A percentile compares a stretch with the other conserved stretches of the same genome.
phyloP scores from a whole-genome alignment of 1,284 basidiomycete species.

The Coniferiporia sulphurascens region DNA sequence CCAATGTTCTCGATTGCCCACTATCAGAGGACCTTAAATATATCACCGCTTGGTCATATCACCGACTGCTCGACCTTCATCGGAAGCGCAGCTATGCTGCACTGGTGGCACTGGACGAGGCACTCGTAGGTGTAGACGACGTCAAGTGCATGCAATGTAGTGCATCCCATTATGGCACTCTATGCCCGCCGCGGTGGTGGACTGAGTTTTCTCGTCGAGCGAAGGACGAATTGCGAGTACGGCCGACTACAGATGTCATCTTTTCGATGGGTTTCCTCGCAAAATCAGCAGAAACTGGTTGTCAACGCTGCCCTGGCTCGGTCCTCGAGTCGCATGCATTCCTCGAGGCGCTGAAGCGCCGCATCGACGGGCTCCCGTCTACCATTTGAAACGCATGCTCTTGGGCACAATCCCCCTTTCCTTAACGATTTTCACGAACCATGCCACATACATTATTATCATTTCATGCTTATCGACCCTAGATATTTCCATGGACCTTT shows the following conservation, averaged over 20 bases:
- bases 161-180: slow-evolving; percentile 41
- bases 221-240: slow-evolving; percentile 45
- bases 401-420: no score
- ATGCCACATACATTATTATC: no score
- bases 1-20: slow-evolving; percentile 48
- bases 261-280: slow-evolving; percentile 59
- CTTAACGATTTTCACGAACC: no score
- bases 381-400: slow-evolving; percentile 27
- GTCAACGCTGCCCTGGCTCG: slow-evolving; percentile 56
- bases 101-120: slow-evolving; percentile 37
- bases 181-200: slow-evolving; percentile 65
- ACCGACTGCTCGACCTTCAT: slow-evolving; percentile 58
- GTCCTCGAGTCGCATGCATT: slow-evolving; percentile 55
- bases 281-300: slow-evolving; percentile 45
- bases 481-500: no score
- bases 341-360: slow-evolving; percentile 46
- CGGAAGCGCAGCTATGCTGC: slow-evolving; percentile 46
- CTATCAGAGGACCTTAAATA: slow-evolving; percentile 59
- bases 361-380: slow-evolving; percentile 55
- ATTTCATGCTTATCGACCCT: no score
- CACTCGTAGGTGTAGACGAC: slow-evolving; percentile 33
- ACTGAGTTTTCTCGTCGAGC: slow-evolving; percentile 50
- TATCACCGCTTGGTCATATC: slow-evolving; percentile 61
- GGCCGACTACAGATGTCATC: slow-evolving; percentile 55
- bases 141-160: slow-evolving; percentile 67